Percentiles rank a stretch among this genome's conserved stretches.
These are phyloP conservation scores for Blastobotrys serpentis DNA, from an alignment of 1,139 yeast species.

Conservation along the genomic window DNA sequence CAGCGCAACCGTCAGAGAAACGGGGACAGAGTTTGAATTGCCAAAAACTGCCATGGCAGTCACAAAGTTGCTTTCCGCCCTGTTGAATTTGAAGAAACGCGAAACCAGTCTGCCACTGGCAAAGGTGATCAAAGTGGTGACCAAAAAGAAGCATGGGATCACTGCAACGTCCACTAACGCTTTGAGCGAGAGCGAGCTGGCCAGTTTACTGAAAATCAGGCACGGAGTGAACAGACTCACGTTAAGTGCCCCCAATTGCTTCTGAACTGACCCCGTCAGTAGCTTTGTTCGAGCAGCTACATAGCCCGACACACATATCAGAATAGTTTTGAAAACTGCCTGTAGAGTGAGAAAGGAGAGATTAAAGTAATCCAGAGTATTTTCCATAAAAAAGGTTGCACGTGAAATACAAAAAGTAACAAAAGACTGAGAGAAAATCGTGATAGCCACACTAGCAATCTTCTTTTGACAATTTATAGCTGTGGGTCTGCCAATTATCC, in stretches of 20 bases:
- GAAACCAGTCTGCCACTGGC: slow-evolving; percentile 53
- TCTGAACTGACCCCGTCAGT: slow-evolving; percentile 60
- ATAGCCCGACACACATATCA: slow-evolving; percentile 70
- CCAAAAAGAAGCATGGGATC: slow-evolving; percentile 68
- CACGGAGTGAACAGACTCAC: slow-evolving; percentile 85
- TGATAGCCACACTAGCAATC: no score
- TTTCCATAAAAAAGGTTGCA: slow-evolving; percentile 3
- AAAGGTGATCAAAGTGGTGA: slow-evolving; percentile 63
- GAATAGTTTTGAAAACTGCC: slow-evolving; percentile 75
- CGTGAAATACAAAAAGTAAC: background rate
- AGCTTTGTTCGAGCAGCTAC: slow-evolving; percentile 63
- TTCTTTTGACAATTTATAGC: no score
- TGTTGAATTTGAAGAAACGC: slow-evolving; percentile 50
- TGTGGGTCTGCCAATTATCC: background rate
- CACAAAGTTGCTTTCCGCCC: slow-evolving; percentile 71
- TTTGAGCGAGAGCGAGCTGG: slow-evolving; percentile 65
- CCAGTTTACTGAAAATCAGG: slow-evolving; percentile 75
- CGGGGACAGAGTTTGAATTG: slow-evolving; percentile 62
- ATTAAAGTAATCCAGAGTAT: slow-evolving; percentile 48
- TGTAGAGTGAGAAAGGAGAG: slow-evolving; percentile 69
- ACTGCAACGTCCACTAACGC: slow-evolving; percentile 68
- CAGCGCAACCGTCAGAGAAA: slow-evolving; percentile 67
- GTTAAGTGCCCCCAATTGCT: slow-evolving; percentile 62
- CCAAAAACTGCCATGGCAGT: slow-evolving; percentile 91
- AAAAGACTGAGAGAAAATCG: background rate